Conservation (phyloP, 768 basidiomycete species). For the Boletus reticulatus region DNA sequence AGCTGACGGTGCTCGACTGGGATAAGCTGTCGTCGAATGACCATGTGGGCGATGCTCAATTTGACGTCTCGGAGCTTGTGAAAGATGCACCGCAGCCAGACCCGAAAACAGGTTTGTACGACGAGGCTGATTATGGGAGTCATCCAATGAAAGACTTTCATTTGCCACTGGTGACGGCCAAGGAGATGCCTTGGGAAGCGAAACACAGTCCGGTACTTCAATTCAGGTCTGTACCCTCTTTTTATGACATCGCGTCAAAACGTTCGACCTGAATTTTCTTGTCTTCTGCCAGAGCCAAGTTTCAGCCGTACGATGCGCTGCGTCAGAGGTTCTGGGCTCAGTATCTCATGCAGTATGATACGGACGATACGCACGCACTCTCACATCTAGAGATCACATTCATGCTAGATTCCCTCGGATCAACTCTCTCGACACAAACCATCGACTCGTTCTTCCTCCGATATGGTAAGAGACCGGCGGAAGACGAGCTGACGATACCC, state of each 20-base stretch:
- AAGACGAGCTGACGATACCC: constrained; percentile 73
- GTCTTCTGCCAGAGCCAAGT: constrained; percentile 65
- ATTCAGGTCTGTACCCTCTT: constrained; percentile 47
- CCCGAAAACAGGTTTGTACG: constrained; percentile 46
- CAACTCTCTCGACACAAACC: constrained; percentile 79
- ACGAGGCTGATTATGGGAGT: constrained; percentile 34
- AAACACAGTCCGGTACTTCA: constrained; percentile 68
- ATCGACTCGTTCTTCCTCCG: constrained; percentile 80
- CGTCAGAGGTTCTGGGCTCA: constrained; percentile 90
- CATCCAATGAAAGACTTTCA: constrained; percentile 71
- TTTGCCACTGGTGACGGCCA: constrained; percentile 58
- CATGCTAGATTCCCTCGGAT: constrained; percentile 96
- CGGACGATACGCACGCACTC: constrained; percentile 71
- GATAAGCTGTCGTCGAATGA: constrained; percentile 92
- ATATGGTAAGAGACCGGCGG: constrained; percentile 57
- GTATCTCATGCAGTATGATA: constrained; percentile 87
- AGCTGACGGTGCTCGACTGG: constrained; percentile 92
- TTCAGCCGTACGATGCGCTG: constrained; percentile 90
- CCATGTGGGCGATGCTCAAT: constrained; percentile 73
- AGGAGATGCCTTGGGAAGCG: constrained; percentile 68
- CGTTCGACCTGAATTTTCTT: constrained; percentile 5
- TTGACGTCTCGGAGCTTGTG: constrained; percentile 72
- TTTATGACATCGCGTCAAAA: not conserved
- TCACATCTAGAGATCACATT: constrained; percentile 87
- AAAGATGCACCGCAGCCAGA: constrained; percentile 65